A percentile compares a stretch with the other conserved stretches of the same genome.
Conservation (phyloP, 208 protist genomes). For the Zelonia costaricensis region DNA sequence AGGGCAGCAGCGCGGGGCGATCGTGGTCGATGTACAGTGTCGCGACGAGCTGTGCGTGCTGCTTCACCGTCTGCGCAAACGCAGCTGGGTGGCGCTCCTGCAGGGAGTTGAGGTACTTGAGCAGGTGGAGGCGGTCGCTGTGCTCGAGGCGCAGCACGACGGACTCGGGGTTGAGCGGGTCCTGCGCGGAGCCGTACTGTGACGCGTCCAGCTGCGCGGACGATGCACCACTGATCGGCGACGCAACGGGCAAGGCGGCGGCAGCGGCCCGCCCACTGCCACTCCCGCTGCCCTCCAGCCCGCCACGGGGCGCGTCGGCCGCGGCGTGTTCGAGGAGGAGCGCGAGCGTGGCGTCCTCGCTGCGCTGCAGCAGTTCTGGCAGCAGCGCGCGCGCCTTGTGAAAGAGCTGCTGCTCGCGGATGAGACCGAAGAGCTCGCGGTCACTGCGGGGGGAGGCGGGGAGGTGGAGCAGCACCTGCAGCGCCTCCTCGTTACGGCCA, state of each 20-base stretch:
- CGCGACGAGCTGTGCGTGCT: slow-evolving; percentile 65
- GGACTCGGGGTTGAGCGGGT: slow-evolving; percentile 38
- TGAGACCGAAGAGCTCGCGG: slow-evolving; percentile 24
- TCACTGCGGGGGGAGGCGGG: slow-evolving; percentile 28
- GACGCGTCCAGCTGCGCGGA: slow-evolving; percentile 1
- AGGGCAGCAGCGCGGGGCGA: slow-evolving; percentile 47
- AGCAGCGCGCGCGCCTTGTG: slow-evolving; percentile 42
- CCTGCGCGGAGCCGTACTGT: slow-evolving; percentile 21
- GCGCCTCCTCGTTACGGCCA: slow-evolving; percentile 54
- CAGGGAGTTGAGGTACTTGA: slow-evolving; percentile 54
- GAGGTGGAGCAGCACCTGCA: slow-evolving; percentile 61
- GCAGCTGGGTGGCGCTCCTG: slow-evolving; percentile 24
- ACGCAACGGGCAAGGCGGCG: too few relatives aligned
- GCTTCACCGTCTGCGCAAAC: slow-evolving; percentile 28
- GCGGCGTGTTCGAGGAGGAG: slow-evolving; percentile 51
- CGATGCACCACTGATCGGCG: neutral
- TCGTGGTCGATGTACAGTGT: slow-evolving; percentile 80
- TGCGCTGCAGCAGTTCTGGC: slow-evolving; percentile 59
- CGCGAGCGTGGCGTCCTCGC: slow-evolving; percentile 42
- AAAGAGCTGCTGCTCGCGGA: slow-evolving; percentile 34
- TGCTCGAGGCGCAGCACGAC: slow-evolving; percentile 51
- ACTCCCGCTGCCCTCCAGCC: neutral
- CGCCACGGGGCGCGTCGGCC: neutral
- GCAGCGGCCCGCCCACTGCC: neutral
- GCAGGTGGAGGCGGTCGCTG: slow-evolving; percentile 51